Evolutionary conservation across 2,329 filamentous ascomycete species (phyloP), one percentile per base, ranked within the genome.

Genomic region (Cordyceps javanica): DNA sequence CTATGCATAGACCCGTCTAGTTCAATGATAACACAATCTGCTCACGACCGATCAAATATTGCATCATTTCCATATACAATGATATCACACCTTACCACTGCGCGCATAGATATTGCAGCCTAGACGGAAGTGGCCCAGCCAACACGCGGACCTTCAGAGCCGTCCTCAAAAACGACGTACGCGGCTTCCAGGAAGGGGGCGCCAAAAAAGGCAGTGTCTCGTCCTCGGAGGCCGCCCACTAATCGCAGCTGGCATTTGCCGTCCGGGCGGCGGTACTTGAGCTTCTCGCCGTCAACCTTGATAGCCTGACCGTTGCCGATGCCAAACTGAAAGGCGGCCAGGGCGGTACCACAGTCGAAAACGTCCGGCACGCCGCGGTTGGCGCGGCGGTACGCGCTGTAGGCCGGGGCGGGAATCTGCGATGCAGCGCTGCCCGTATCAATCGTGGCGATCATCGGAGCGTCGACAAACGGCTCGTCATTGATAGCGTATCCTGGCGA

Each of bases 371-470:
- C 82, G n/a, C 64, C 73, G 3, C 75, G 65, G 42, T 78, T 75
- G 34, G 34, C 9, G 52, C 84, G 74, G 30, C 19, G 45, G 39
- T 57, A 39, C 21, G 39, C 41, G 3, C 26, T 38, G 49, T 28
- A 58, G 3, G 23, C 41, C 21, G 70, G 66, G 46, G 77, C 70
- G 67, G 82, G 80, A 59, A 84, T 77, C 46, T 87, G 74, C 61
- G 88, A 72, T 57, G 87, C 77, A 1, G 83, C 84, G 44, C 84
- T 87, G 62, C 85, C 86, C 8, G 80, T 81, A 70, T 85, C 82
- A 26, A 77, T 73, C 59, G 82, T 78, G 34, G 75, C 73, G 64
- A 72, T 72, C 19, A 75, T 72, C 21, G 28, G 7, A 14, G 13
- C 4, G 34, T 36, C 3, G 75, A 54, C 60, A 60, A 66, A 39